Evolutionary conservation across 768 basidiomycete genomes (phyloP), one percentile per base, ranked within the genome.

Genomic region (Amanita phalloides): DNA sequence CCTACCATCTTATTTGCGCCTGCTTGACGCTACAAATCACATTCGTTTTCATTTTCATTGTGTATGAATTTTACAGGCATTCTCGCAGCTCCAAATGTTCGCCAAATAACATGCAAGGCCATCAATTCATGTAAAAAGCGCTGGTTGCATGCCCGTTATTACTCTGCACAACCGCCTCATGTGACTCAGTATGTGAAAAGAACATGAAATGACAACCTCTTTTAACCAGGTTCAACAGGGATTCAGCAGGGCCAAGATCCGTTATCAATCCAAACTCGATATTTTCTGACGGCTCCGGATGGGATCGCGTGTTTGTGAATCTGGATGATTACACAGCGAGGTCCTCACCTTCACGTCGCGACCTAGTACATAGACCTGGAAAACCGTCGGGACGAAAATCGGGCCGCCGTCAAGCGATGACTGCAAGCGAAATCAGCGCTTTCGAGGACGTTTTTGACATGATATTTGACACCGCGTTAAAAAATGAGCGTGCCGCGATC

Each of bases 401-500:
- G 52, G 54, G 39, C 38, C 50, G 51, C n/a, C 50, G 48, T 39
- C 81, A 84, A 55, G 68, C 78, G 17, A 79, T 88, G 75, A 86
- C 85, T 0, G 79, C 79, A 0, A 74, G 75, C 42, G 88, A 90
- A 67, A 72, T 75, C 53, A 72, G 61, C 53, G 78, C 77, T 3
- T 83, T 90, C 57, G 77, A 84, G 58, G 80, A 82, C 28, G 84
- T 89, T 76, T 86, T 89, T 57, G 72, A 79, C 57, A 65, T 84
- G 66, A 79, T 89, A 35, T 86, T 88, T 61, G 70, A 77, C 44
- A 76, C 77, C 13, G 71, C 59, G 21, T 35, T 33, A 54, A 48
- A 43, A 7, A 21, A 48, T 32, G 36, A 47, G 38, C 13, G 26
- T 17, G 45, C 47, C 37, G 17, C 9, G 35, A 9, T 1, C 45